Conservation (phyloP, 23 red algal species). For the Gracilaria domingensis region DNA sequence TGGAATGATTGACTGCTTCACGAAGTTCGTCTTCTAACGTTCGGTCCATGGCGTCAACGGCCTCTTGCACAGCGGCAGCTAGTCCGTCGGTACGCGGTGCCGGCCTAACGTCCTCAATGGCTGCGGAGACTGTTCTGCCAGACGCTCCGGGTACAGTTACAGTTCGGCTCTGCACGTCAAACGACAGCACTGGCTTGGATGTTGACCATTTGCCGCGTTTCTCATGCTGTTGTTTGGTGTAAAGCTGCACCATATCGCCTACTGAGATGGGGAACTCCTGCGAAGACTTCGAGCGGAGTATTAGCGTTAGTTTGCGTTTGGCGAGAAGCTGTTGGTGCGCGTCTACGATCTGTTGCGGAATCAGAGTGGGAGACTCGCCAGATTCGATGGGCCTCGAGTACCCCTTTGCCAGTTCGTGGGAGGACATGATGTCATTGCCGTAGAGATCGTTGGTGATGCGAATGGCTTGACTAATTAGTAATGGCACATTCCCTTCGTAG, state of each 20-base stretch:
- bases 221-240: neutral
- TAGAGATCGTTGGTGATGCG: constrained; percentile 38
- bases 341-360: neutral
- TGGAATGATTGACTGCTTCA: neutral
- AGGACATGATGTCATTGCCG: constrained; percentile 22
- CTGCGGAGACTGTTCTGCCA: neutral
- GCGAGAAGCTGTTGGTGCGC: constrained; percentile 28
- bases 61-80: constrained; percentile 37
- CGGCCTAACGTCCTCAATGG: constrained; percentile 32
- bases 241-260: constrained; percentile 41
- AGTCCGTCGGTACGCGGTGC: neutral
- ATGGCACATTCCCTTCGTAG: no score
- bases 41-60: constrained; percentile 21
- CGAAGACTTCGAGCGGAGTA: constrained; percentile 14
- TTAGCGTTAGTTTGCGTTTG: constrained; percentile 45
- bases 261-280: constrained; percentile 13
- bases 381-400: constrained; percentile 23
- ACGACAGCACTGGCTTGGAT: neutral
- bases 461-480: no score
- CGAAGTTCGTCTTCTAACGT: no score
- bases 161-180: neutral
- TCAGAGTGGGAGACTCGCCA: neutral
- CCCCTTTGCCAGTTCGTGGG: constrained; percentile 41
- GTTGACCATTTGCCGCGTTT: constrained; percentile 14
- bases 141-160: neutral